Evolutionary conservation across 768 basidiomycete genomes (phyloP).

Genomic region (Trametes gibbosa): DNA sequence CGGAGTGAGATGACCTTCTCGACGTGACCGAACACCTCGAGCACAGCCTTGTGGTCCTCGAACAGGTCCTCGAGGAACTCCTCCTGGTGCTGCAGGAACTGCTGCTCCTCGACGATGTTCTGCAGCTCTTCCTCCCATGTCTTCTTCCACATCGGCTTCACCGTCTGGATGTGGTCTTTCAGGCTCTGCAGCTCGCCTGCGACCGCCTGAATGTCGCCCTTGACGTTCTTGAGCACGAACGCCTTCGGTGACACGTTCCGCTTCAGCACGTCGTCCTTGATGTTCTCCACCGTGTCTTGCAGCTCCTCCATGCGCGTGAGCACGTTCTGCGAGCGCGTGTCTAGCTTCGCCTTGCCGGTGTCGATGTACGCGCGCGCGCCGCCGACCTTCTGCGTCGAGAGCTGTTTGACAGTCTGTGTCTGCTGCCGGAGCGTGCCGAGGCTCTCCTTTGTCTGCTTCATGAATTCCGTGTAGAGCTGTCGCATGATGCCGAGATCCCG

Average conservation of each 20-base stretch:
- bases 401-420: slow-evolving; percentile 83
- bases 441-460: slow-evolving; percentile 86
- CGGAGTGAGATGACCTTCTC: slow-evolving; percentile 82
- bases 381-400: slow-evolving; percentile 78
- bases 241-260: slow-evolving; percentile 83
- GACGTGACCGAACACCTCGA: slow-evolving; percentile 85
- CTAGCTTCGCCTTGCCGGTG: slow-evolving; percentile 89
- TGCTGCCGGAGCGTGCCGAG: slow-evolving; percentile 76
- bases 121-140: slow-evolving; percentile 97
- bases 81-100: slow-evolving; percentile 89
- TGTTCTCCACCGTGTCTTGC: slow-evolving; percentile 83
- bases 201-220: slow-evolving; percentile 66
- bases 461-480: slow-evolving; percentile 92
- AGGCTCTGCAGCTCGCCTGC: slow-evolving; percentile 72
- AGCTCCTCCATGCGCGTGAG: slow-evolving; percentile 92
- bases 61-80: slow-evolving; percentile 84
- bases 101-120: slow-evolving; percentile 96
- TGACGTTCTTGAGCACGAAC: slow-evolving; percentile 63
- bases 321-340: slow-evolving; percentile 82
- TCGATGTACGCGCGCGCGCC: slow-evolving; percentile 88
- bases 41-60: slow-evolving; percentile 90
- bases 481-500: slow-evolving; percentile 92
- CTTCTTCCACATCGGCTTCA: slow-evolving; percentile 98
- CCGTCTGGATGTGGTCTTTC: slow-evolving; percentile 79
- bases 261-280: slow-evolving; percentile 90